These are phyloP conservation scores for Penicillium decumbens DNA, from an alignment of 2,329 filamentous ascomycete genomes.

Conservation along the genomic window DNA sequence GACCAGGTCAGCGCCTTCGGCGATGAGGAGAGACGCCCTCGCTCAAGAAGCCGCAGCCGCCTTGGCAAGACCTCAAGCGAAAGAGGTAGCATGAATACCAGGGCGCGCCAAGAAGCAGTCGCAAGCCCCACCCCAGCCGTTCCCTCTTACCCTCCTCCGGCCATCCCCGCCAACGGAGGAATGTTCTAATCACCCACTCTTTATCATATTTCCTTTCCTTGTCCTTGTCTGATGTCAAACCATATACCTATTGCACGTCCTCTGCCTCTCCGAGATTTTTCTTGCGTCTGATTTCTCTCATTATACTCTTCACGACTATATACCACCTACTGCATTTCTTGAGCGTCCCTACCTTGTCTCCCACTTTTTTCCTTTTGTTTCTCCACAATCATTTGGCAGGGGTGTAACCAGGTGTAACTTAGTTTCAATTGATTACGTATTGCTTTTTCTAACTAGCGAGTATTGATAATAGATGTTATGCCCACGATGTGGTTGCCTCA, in stretches of 20 bases:
- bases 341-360: constrained; percentile 17
- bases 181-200: constrained; percentile 34
- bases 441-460: not conserved
- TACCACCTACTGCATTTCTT: constrained; percentile 24
- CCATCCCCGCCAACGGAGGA: constrained; percentile 31
- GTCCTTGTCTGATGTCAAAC: constrained; percentile 3
- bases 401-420: constrained; percentile 9
- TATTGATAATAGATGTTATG: too few species aligned
- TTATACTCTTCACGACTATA: constrained; percentile 19
- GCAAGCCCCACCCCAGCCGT: constrained; percentile 28
- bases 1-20: constrained; percentile 21
- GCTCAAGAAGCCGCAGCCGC: constrained; percentile 22
- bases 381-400: constrained; percentile 6
- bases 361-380: not conserved
- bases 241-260: constrained; percentile 1
- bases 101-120: constrained; percentile 41
- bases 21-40: constrained; percentile 41
- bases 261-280: not conserved
- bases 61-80: constrained; percentile 38
- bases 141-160: constrained; percentile 31
- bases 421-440: not conserved
- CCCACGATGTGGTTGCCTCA: too few species aligned
- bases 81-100: constrained; percentile 43
- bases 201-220: constrained; percentile 2
- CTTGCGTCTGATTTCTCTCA: not conserved